Evolutionary conservation across 192 early-diverging fungal genomes (phyloP).

Genomic region (Coemansia sp.): DNA sequence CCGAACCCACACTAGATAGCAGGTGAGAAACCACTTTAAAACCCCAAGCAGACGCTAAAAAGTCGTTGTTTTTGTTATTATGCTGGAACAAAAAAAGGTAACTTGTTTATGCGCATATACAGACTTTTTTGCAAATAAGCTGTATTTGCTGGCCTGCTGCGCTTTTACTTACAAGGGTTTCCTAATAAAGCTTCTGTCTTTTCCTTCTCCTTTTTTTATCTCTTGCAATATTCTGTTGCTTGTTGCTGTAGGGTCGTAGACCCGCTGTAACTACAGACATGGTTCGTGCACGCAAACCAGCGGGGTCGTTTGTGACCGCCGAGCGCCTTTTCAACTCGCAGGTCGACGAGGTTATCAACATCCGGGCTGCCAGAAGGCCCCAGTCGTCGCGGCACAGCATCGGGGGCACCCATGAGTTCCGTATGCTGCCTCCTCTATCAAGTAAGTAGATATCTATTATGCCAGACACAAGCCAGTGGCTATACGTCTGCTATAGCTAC

Average conservation of each 20-base stretch:
- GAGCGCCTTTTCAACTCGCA: constrained; percentile 44
- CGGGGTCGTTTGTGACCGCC: constrained; percentile 32
- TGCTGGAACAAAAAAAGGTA: constrained; percentile 1
- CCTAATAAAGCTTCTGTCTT: background rate
- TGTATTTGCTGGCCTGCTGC: background rate
- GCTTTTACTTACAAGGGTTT: background rate
- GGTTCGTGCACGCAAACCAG: constrained; percentile 51
- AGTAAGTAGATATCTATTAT: constrained; percentile 29
- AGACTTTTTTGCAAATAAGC: background rate
- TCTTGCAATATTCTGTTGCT: background rate
- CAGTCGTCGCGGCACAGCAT: constrained; percentile 56
- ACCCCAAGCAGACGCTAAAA: background rate
- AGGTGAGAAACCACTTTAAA: background rate
- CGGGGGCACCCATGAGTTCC: constrained; percentile 49
- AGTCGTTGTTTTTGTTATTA: background rate
- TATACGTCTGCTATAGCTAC: background rate
- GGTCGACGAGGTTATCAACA: constrained; percentile 44
- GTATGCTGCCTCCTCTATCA: constrained; percentile 41
- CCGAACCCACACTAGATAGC: background rate
- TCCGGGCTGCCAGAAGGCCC: constrained; percentile 44
- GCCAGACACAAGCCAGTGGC: too few relatives aligned
- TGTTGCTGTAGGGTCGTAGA: constrained; percentile 38
- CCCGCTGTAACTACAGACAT: constrained; percentile 33
- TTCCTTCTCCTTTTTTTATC: background rate
- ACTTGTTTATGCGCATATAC: background rate